Conservation (phyloP, 1,284 basidiomycete species). For the Cutaneotrichosporon sp. region DNA sequence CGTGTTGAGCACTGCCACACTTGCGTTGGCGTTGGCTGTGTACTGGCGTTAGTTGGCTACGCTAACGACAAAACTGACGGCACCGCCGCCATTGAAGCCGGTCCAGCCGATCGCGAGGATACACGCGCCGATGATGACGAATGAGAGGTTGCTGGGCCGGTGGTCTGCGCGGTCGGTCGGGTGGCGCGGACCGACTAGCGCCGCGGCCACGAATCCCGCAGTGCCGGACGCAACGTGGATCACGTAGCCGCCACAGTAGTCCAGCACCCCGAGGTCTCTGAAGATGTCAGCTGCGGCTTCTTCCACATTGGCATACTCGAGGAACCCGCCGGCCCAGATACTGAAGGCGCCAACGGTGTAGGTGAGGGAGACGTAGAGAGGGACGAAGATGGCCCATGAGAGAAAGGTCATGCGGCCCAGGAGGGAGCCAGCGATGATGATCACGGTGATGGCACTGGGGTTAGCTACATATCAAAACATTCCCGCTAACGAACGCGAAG, state of each 20-base stretch:
- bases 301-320: background rate
- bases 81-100: conserved; percentile 1
- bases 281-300: background rate
- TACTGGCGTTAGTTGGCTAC: background rate
- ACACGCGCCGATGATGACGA: conserved; percentile 3
- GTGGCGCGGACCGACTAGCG: background rate
- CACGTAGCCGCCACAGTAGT: conserved; percentile 6
- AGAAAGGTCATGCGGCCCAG: conserved; percentile 7
- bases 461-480: background rate
- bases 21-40: background rate
- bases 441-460: conserved; percentile 4
- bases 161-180: conserved; percentile 2
- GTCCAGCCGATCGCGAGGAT: conserved; percentile 5
- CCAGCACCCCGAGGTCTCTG: background rate
- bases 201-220: background rate
- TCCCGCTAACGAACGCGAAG: background rate
- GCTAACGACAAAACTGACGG: background rate
- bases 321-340: conserved; percentile 1
- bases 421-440: conserved; percentile 2
- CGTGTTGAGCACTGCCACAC: conserved; percentile 3
- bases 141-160: conserved; percentile 4
- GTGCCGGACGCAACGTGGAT: conserved; percentile 3
- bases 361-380: background rate
- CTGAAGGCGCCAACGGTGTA: conserved; percentile 1
- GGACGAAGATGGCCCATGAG: background rate